Base-by-base conservation (phyloP, 2,329 filamentous ascomycete genomes). In the Phyllosticta citribraziliensis region DNA sequence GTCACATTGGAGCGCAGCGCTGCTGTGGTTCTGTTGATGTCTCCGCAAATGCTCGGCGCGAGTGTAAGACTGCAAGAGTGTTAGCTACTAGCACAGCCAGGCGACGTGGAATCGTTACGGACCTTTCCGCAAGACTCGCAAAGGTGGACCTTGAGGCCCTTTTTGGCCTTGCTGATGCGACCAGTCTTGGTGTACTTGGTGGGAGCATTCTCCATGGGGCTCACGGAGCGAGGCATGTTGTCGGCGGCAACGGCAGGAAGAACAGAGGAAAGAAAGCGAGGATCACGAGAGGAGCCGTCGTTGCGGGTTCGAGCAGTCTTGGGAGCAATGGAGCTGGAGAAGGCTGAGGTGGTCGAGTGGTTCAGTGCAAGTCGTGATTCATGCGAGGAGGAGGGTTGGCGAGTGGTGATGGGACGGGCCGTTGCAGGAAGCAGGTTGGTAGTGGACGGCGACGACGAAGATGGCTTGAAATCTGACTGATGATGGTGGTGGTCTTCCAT, bases 41-140 rank as follows among this genome's bases (percentile, higher is more conserved):
- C 77, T 74, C 65, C 76, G 74, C 40, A 79, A 64, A 62, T 79
- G 77, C 64, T 79, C 77, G 22, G 76, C 76, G 47, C 77, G 72
- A 12, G 77, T 79, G 65, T 79, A 79, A 12, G 73, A 75, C 76
- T 79, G 56, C 8, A 33, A 52, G 52, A 20, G 27, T 52, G 24
- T 53, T 19, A 53, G 50, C 22, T 24, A 24, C 24, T 30, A 24
- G n/a, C 5, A 22, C 55, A 40, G 14, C 14, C 19, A 30, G 12
- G 30, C 12, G 33, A 22, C 27, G 8, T 47, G 52, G 22, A 50
- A 58, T 56, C 25, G 22, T 40, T 56, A 73, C 74, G 65, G 69
- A 78, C 77, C 69, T 76, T 76, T 67, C 76, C 76, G 64, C 77
- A 79, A 12, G 66, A 65, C n/a, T 76, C 72, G 65, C 77, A 79